Conservation (phyloP, 371 early-diverging fungal genomes). For the Haplosporangium sp. region DNA sequence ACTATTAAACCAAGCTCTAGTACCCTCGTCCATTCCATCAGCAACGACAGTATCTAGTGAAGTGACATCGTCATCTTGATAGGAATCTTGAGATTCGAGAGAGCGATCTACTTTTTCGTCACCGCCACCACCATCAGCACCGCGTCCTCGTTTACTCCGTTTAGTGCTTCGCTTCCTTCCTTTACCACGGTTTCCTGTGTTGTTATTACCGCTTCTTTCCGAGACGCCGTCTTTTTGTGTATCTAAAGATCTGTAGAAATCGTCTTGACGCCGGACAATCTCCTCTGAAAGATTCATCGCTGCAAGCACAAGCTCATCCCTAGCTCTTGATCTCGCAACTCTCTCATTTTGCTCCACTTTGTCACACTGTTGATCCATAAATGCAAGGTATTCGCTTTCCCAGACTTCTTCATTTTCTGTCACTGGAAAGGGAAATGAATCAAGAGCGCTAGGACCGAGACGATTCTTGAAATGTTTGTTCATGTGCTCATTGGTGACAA, state of each 20-base stretch:
- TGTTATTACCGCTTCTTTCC: not conserved
- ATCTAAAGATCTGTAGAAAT: not conserved
- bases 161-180: not conserved
- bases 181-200: too few species aligned
- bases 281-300: slow-evolving; percentile 51
- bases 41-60: not conserved
- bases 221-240: not conserved
- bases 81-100: not conserved
- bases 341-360: not conserved
- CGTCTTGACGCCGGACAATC: slow-evolving; percentile 30
- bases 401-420: not conserved
- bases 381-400: not conserved
- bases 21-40: slow-evolving; percentile 20
- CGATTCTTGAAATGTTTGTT: slow-evolving; percentile 7
- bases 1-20: slow-evolving; percentile 27
- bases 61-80: not conserved
- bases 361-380: slow-evolving; percentile 1
- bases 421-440: not conserved
- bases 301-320: slow-evolving; percentile 42
- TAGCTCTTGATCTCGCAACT: slow-evolving; percentile 26
- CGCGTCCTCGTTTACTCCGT: not conserved
- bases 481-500: slow-evolving; percentile 7
- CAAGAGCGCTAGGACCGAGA: not conserved
- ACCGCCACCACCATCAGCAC: not conserved
- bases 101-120: not conserved